Percentiles rank a stretch among this genome's conserved stretches.
phyloP scores from a whole-genome alignment of 345 rosid species.

The Rhodamnia argentea region DNA sequence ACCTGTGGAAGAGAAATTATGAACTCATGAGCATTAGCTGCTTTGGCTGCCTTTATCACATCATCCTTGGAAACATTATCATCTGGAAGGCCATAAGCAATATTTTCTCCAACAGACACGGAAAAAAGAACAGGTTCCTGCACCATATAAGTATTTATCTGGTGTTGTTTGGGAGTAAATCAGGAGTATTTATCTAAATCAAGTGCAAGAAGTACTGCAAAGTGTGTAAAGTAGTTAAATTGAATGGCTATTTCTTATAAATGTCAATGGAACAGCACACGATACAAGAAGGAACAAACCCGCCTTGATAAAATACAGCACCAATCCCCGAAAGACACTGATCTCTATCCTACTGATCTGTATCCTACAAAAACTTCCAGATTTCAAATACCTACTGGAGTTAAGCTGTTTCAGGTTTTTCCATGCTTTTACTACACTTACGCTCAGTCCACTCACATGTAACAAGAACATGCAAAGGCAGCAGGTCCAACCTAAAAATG shows the following conservation, averaged over 20 bases:
- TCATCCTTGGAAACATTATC: slow-evolving; percentile 77
- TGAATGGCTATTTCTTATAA: not conserved
- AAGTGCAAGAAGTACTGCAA: not conserved
- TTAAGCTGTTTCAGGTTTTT: not conserved
- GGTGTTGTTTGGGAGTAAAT: not conserved
- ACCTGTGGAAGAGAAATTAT: slow-evolving; percentile 93
- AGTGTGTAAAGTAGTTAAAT: not conserved
- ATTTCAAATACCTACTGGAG: not conserved
- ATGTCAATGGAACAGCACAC: not conserved
- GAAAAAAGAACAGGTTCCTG: slow-evolving; percentile 97
- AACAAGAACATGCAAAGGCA: not conserved
- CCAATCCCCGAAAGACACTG: not conserved
- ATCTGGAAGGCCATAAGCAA: slow-evolving; percentile 97
- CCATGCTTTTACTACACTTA: not conserved
- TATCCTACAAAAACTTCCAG: not conserved
- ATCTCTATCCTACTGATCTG: not conserved
- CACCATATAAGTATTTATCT: not conserved
- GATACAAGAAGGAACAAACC: not conserved
- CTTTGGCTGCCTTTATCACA: slow-evolving; percentile 88
- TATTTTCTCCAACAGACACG: slow-evolving; percentile 85
- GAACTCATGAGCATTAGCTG: slow-evolving; percentile 95
- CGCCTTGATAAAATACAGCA: not conserved
- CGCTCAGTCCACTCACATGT: not conserved
- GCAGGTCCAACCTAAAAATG: not conserved
- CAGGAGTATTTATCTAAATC: not conserved